phyloP scores from a whole-genome alignment of 495 filamentous ascomycete genomes.

The Articulospora tetracladia region DNA sequence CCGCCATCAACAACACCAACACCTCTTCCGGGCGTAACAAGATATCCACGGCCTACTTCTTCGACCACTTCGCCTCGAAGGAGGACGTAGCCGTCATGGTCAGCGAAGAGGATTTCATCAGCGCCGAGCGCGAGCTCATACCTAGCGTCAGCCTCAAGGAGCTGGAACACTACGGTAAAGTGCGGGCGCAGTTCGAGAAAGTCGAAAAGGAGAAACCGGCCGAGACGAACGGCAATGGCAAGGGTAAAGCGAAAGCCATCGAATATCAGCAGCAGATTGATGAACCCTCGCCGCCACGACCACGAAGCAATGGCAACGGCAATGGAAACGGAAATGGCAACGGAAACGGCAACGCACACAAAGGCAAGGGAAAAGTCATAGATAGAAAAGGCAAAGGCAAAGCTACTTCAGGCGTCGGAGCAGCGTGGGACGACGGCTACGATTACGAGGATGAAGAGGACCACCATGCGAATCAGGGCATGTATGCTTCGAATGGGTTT shows the following conservation, averaged over 20 bases:
- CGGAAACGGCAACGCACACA: slow-evolving; percentile 33
- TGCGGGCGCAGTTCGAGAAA: slow-evolving; percentile 76
- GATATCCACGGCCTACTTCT: slow-evolving; percentile 85
- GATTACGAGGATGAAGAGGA: slow-evolving; percentile 16
- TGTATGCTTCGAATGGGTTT: slow-evolving; percentile 1
- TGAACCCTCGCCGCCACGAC: slow-evolving; percentile 9
- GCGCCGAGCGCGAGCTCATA: slow-evolving; percentile 79
- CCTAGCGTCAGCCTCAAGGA: slow-evolving; percentile 91
- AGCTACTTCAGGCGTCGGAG: no score
- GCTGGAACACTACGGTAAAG: slow-evolving; percentile 83
- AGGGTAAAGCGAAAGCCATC: slow-evolving; percentile 41
- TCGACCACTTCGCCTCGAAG: slow-evolving; percentile 80
- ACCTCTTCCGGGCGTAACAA: slow-evolving; percentile 9
- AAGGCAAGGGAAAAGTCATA: slow-evolving; percentile 51
- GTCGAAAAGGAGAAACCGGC: slow-evolving; percentile 34
- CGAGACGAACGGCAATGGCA: slow-evolving; percentile 30
- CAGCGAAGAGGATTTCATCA: slow-evolving; percentile 78
- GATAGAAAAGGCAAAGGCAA: slow-evolving; percentile 6
- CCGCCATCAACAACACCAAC: slow-evolving; percentile 43
- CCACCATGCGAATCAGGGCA: not conserved
- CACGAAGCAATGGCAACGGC: slow-evolving; percentile 30
- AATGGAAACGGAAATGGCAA: slow-evolving; percentile 40
- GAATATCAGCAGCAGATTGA: not conserved
- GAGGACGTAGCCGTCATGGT: slow-evolving; percentile 86
- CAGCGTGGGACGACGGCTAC: slow-evolving; percentile 13